phyloP scores from a whole-genome alignment of 208 protist species.

The Leishmania martiniquensis region DNA sequence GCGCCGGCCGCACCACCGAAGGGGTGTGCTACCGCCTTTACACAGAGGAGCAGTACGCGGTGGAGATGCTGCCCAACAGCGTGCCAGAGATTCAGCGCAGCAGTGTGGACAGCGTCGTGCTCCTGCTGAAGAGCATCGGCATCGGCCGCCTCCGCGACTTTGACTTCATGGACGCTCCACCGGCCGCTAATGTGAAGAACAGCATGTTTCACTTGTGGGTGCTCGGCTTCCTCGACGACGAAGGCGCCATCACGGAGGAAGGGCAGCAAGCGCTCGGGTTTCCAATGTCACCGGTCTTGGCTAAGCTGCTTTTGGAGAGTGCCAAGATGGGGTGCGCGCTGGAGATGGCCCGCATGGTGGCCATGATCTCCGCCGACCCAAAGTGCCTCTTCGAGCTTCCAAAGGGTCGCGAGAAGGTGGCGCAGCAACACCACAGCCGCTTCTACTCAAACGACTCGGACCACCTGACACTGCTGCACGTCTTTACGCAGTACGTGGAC shows the following conservation, averaged over 20 bases:
- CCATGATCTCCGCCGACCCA: conserved; percentile 96
- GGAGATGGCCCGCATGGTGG: conserved; percentile 95
- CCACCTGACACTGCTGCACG: conserved; percentile 99
- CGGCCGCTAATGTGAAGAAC: conserved; percentile 93
- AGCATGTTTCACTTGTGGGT: conserved; percentile 98
- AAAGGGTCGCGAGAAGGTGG: conserved; percentile 74
- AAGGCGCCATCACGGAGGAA: conserved; percentile 94
- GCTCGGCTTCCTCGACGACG: conserved; percentile 97
- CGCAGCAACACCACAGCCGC: conserved; percentile 87
- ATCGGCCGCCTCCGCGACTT: conserved; percentile 97
- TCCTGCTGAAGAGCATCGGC: conserved; percentile 97
- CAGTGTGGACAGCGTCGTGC: conserved; percentile 95
- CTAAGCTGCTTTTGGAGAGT: conserved; percentile 96
- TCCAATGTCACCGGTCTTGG: conserved; percentile 97
- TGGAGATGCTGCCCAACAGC: conserved; percentile 95
- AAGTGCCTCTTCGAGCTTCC: conserved; percentile 97
- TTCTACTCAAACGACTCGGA: conserved; percentile 98
- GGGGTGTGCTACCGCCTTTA: conserved; percentile 97
- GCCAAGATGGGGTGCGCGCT: conserved; percentile 79
- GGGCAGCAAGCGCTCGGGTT: conserved; percentile 98
- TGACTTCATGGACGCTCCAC: conserved; percentile 99
- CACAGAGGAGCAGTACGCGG: conserved; percentile 95
- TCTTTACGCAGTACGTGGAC: conserved; percentile 96
- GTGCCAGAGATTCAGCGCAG: conserved; percentile 99
- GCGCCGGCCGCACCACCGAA: conserved; percentile 97